A percentile compares a stretch with the other conserved stretches of the same genome.
Conservation (phyloP, 257 asterid genomes). For the Solanum dulcamara region DNA sequence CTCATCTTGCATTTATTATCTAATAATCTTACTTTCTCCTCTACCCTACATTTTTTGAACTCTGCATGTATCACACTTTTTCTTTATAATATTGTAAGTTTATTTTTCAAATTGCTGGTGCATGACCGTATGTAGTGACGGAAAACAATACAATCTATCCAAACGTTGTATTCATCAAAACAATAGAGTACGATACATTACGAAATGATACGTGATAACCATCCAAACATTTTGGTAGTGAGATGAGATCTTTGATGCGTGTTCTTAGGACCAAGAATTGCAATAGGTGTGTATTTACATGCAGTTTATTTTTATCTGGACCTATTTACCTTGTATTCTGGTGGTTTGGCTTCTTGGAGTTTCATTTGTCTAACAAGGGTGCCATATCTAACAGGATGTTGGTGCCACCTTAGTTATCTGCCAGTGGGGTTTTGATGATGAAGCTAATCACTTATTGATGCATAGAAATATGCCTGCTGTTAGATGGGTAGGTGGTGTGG, state of each 20-base stretch:
- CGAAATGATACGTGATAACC: neutral
- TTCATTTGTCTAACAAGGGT: conserved; percentile 3
- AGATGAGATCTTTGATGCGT: neutral
- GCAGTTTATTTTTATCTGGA: neutral
- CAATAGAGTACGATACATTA: neutral
- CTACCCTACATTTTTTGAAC: neutral
- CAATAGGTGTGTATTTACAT: neutral
- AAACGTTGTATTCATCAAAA: neutral
- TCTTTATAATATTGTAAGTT: neutral
- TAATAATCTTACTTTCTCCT: neutral
- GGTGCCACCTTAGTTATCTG: conserved; percentile 95
- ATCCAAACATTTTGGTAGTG: neutral
- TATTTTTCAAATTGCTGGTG: neutral
- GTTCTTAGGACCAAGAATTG: neutral
- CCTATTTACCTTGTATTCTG: neutral
- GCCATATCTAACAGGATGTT: conserved; percentile 54
- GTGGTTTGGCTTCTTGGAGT: neutral
- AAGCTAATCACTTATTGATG: conserved; percentile 92
- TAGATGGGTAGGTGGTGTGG: conserved; percentile 99
- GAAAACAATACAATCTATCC: neutral
- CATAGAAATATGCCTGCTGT: conserved; percentile 89
- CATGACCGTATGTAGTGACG: neutral
- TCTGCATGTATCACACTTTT: neutral
- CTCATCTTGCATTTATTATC: neutral
- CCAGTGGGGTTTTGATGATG: conserved; percentile 99